Base-by-base conservation (phyloP, 495 filamentous ascomycete species). In the Trichoderma reesei region DNA sequence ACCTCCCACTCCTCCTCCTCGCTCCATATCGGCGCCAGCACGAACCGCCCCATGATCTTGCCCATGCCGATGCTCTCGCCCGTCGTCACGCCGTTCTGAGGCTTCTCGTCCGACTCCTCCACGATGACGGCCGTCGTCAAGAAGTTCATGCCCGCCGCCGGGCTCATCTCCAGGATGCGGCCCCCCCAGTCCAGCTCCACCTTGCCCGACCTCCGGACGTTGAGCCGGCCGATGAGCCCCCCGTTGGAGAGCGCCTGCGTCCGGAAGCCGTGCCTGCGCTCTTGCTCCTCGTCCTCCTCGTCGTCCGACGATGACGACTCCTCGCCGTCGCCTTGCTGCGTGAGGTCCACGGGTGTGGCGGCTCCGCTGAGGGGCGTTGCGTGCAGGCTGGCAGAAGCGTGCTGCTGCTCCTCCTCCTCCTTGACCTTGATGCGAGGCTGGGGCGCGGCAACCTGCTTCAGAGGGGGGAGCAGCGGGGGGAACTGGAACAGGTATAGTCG, bases 401-500 rank as follows among this genome's bases (percentile, higher is more conserved):
- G n/a, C n/a, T n/a, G n/a, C n/a, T 73, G 73, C 16, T 68, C 65
- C 2, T 72, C 66, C 7, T 67, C 51, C 18, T 66, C 68, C 41
- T 77, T 76, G 1, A 67, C 65, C 64, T 76, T 76, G 31, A 72
- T 64, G 16, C 54, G 64, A 44, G 54, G 41, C 48, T 56, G 16
- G 42, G 48, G 51, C 59, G 65, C 62, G 14, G 63, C 65, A 41
- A 67, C 67, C 65, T 60, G 46, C 36, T 63, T 69, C 14, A 88
- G 74, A 3, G 81, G 79, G 18, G 86, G 85, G 0, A 87, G 72
- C 16, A 84, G 75, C 13, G 82, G 81, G 20, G 86, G 86, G 64
- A 89, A 78, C 71, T 88, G 86, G 72, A 89, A 87, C 60, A 88
- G 76, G 63, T 85, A 87, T 64, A 86, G 72, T 59, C 80, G 78